Conservation (phyloP, 1,284 basidiomycete genomes). For the Pseudozyma pruni region DNA sequence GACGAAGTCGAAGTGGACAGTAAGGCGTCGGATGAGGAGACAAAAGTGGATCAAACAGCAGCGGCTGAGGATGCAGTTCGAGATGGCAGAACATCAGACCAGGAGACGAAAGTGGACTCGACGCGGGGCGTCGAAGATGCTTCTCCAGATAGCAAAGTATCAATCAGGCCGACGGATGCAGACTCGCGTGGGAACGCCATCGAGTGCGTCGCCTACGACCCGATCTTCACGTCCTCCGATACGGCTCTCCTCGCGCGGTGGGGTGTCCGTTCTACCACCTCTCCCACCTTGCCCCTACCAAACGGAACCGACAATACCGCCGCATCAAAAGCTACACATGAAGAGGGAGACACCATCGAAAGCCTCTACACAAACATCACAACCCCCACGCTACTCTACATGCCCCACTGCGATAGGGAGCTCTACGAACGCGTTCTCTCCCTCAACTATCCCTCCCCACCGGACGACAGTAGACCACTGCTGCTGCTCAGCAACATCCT, state of each 20-base stretch:
- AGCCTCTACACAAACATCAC: background rate
- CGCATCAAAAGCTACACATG: too few relatives aligned
- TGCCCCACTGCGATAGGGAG: conserved; percentile 42
- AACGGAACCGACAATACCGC: too few relatives aligned
- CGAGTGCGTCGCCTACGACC: conserved; percentile 33
- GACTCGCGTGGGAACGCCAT: too few relatives aligned
- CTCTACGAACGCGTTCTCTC: conserved; percentile 33
- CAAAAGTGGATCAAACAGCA: too few relatives aligned
- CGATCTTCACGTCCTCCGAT: conserved; percentile 21
- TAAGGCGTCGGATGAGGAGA: too few relatives aligned
- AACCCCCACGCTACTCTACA: conserved; percentile 24
- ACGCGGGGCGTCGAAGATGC: too few relatives aligned
- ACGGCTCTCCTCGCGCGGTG: background rate
- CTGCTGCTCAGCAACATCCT: conserved; percentile 29
- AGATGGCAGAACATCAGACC: too few relatives aligned
- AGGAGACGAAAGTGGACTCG: too few relatives aligned
- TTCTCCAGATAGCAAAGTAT: too few relatives aligned
- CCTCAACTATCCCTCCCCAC: background rate
- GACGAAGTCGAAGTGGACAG: background rate
- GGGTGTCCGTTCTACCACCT: background rate
- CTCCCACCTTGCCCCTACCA: background rate
- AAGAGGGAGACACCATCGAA: conserved; percentile 1
- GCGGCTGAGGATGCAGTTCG: too few relatives aligned
- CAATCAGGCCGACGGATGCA: too few relatives aligned
- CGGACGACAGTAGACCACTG: background rate